Evolutionary conservation across 352 stramenopile genomes (phyloP).

Genomic region (Phytophthora foliorum): DNA sequence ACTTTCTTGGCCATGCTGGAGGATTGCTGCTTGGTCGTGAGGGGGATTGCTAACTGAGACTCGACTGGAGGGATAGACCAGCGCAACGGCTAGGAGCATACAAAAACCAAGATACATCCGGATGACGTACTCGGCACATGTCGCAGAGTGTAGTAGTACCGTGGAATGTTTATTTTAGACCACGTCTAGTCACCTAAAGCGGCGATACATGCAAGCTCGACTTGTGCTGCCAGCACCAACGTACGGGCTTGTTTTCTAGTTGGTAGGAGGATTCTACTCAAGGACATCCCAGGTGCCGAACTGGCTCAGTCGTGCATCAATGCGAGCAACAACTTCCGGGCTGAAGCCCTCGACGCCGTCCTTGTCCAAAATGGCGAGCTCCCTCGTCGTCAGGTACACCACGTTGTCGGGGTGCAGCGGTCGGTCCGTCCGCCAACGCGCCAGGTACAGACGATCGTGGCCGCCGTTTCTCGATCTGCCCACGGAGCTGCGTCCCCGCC

Average conservation of each 20-base stretch:
- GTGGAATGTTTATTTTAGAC: conserved; percentile 24
- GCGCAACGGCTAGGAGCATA: conserved; percentile 20
- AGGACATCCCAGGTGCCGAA: conserved; percentile 68
- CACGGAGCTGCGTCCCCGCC: conserved; percentile 81
- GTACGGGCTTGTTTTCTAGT: conserved; percentile 18
- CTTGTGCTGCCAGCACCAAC: background rate
- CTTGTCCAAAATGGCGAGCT: conserved; percentile 70
- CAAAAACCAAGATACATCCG: conserved; percentile 17
- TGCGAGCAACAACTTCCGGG: conserved; percentile 66
- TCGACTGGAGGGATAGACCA: conserved; percentile 12
- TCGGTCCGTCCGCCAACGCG: conserved; percentile 81
- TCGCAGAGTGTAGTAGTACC: conserved; percentile 17
- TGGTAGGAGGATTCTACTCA: conserved; percentile 23
- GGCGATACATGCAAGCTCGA: conserved; percentile 21
- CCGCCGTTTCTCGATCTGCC: conserved; percentile 75
- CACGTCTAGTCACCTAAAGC: conserved; percentile 26
- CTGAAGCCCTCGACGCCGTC: conserved; percentile 75
- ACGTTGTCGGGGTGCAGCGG: conserved; percentile 87
- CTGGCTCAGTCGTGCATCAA: conserved; percentile 69
- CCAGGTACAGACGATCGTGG: conserved; percentile 82
- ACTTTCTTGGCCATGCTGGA: conserved; percentile 38
- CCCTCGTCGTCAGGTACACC: conserved; percentile 88
- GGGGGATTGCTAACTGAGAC: conserved; percentile 35
- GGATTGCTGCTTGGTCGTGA: conserved; percentile 11
- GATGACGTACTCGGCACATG: conserved; percentile 21